phyloP scores from a whole-genome alignment of 1,139 yeast species.

The Geotrichum aggregatum region DNA sequence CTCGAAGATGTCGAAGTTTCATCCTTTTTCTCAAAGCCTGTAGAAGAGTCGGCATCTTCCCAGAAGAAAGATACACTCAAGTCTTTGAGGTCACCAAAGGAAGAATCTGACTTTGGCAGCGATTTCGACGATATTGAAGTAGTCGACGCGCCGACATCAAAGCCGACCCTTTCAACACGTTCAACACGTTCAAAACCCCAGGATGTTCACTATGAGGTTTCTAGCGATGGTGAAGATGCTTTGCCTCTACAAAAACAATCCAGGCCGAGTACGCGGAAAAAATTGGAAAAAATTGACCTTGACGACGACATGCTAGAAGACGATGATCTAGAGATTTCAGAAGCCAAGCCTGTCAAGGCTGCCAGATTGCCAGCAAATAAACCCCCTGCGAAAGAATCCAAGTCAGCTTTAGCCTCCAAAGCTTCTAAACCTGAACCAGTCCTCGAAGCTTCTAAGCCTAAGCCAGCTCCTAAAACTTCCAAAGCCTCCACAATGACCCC shows the following conservation, averaged over 20 bases:
- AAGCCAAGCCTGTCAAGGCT: slow-evolving; percentile 22
- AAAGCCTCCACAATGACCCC: slow-evolving; percentile 24
- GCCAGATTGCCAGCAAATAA: slow-evolving; percentile 2
- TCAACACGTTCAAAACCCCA: not conserved
- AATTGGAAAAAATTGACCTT: not conserved
- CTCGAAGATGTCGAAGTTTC: slow-evolving; percentile 25
- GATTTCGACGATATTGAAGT: too few species aligned
- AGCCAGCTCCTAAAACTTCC: slow-evolving; percentile 20
- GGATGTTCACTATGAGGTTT: not conserved
- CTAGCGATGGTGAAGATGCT: not conserved
- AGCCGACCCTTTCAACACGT: not conserved
- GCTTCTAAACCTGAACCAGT: slow-evolving; percentile 8
- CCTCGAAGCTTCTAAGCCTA: slow-evolving; percentile 10
- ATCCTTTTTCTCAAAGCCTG: slow-evolving; percentile 21
- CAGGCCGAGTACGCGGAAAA: not conserved
- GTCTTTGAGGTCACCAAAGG: not conserved
- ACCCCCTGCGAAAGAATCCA: not conserved
- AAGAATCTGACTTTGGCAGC: not conserved
- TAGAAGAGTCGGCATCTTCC: not conserved
- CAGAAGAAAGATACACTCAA: not conserved
- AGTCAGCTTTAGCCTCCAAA: slow-evolving; percentile 5
- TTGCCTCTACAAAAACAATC: too few species aligned
- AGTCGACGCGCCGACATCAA: not conserved
- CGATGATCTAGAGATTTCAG: slow-evolving; percentile 21
- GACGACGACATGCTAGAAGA: slow-evolving; percentile 18